A percentile compares a stretch with the other conserved stretches of the same genome.
These are phyloP conservation scores for Saturnispora sanitii DNA, from an alignment of 805 yeast species.

Conservation along the genomic window DNA sequence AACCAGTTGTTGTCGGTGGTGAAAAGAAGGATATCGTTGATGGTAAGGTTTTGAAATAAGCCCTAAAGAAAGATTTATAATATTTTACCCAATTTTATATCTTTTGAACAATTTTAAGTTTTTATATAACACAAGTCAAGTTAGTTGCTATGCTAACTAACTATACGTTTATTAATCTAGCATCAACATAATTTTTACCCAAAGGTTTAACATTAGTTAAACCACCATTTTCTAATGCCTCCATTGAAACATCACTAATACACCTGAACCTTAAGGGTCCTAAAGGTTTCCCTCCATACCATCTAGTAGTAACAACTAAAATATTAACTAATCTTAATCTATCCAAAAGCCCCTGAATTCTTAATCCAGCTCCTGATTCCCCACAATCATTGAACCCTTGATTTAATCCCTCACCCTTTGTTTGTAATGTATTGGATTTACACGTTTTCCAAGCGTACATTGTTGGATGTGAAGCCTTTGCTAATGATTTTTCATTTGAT, in stretches of 20 bases:
- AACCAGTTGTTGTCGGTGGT: slow-evolving; percentile 77
- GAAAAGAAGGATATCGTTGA: slow-evolving; percentile 82
- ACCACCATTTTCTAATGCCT: slow-evolving; percentile 35
- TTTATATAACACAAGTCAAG: too few species aligned
- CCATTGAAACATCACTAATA: slow-evolving; percentile 47
- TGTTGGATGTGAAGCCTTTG: slow-evolving; percentile 58
- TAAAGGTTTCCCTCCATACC: slow-evolving; percentile 74
- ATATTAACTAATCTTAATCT: slow-evolving; percentile 41
- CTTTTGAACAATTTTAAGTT: background rate
- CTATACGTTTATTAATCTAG: background rate
- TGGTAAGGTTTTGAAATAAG: slow-evolving; percentile 94
- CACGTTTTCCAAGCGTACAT: slow-evolving; percentile 69
- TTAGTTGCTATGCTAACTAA: too few species aligned
- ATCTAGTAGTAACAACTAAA: slow-evolving; percentile 60
- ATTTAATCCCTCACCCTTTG: slow-evolving; percentile 23
- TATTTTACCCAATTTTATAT: background rate
- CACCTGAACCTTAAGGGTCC: slow-evolving; percentile 66
- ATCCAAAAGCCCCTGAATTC: slow-evolving; percentile 46
- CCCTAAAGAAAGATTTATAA: slow-evolving; percentile 3
- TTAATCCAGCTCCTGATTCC: slow-evolving; percentile 63
- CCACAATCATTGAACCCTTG: slow-evolving; percentile 67
- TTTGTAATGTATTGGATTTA: slow-evolving; percentile 5
- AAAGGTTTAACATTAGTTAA: slow-evolving; percentile 14
- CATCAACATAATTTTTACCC: slow-evolving; percentile 13
- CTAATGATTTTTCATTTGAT: slow-evolving; percentile 35